phyloP scores from a whole-genome alignment of 2,329 filamentous ascomycete genomes.

The Ceratocystis lukuohia region DNA sequence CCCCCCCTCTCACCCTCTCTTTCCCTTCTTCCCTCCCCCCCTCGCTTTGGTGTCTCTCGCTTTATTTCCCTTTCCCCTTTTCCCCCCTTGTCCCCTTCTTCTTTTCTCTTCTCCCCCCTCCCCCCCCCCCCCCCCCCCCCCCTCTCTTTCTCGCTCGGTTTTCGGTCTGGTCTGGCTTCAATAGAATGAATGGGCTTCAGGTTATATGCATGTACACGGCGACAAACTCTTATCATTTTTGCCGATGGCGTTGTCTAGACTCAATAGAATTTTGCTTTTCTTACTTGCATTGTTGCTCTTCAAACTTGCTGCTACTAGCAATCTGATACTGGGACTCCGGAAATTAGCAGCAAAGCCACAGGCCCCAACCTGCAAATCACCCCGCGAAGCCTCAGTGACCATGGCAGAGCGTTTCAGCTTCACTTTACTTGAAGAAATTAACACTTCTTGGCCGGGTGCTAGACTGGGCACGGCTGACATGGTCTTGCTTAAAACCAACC shows the following conservation, averaged over 20 bases:
- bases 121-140: neutral
- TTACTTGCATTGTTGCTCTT: neutral
- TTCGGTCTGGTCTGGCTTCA: conserved; percentile 1
- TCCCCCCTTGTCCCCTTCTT: neutral
- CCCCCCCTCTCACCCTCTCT: no score
- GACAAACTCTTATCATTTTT: neutral
- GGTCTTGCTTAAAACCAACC: no score
- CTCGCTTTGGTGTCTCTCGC: no score
- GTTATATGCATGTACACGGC: neutral
- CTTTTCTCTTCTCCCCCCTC: neutral
- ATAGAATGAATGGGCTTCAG: neutral
- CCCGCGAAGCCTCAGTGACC: neutral
- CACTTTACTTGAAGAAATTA: no score
- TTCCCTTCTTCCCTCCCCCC: no score
- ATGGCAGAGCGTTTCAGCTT: neutral
- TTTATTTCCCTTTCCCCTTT: neutral
- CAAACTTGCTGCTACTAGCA: neutral
- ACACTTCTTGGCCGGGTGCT: no score
- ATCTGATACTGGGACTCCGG: neutral
- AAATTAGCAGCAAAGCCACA: neutral
- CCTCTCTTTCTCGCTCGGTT: neutral
- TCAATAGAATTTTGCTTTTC: neutral
- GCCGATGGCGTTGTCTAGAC: neutral
- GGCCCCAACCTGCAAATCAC: neutral
- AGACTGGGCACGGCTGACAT: no score